Percentiles rank a stretch among this genome's conserved stretches.
Evolutionary conservation across 1,139 yeast species (phyloP).

Genomic region (Geotrichum cucujoidarum): DNA sequence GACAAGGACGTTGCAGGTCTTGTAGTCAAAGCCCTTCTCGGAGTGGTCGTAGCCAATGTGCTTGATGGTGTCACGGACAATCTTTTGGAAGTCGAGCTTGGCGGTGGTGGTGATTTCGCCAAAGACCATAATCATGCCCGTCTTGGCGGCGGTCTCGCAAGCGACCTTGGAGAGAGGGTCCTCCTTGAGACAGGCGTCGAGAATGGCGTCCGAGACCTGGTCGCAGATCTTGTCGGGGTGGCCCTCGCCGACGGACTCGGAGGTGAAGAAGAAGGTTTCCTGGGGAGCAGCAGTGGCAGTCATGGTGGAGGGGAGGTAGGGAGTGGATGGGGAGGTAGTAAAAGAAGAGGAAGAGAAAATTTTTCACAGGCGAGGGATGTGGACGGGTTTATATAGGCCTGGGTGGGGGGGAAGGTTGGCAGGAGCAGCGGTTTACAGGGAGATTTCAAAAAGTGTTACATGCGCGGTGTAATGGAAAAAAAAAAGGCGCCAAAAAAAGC

Average conservation of each 20-base stretch:
- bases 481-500: background rate
- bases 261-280: conserved; percentile 72
- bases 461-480: too few relatives aligned
- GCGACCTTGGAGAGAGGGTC: conserved; percentile 99
- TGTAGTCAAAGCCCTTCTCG: conserved; percentile 97
- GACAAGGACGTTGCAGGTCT: conserved; percentile 96
- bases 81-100: conserved; percentile 88
- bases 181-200: conserved; percentile 92
- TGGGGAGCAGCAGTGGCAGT: conserved; percentile 30
- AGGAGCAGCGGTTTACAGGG: background rate
- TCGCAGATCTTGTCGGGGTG: conserved; percentile 99
- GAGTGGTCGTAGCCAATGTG: conserved; percentile 97
- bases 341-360: conserved; percentile 4
- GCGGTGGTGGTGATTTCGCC: conserved; percentile 99
- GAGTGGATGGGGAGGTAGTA: conserved; percentile 5
- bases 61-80: conserved; percentile 96
- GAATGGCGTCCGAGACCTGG: conserved; percentile 96
- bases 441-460: too few relatives aligned
- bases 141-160: conserved; percentile 97
- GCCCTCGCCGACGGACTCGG: conserved; percentile 97
- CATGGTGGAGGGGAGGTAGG: conserved; percentile 23
- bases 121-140: conserved; percentile 98
- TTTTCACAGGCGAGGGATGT: background rate
- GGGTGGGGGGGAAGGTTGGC: too few relatives aligned
- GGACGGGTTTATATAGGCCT: background rate